Evolutionary conservation across 2,329 filamentous ascomycete species (phyloP).

Genomic region (Beauveria medogensis): DNA sequence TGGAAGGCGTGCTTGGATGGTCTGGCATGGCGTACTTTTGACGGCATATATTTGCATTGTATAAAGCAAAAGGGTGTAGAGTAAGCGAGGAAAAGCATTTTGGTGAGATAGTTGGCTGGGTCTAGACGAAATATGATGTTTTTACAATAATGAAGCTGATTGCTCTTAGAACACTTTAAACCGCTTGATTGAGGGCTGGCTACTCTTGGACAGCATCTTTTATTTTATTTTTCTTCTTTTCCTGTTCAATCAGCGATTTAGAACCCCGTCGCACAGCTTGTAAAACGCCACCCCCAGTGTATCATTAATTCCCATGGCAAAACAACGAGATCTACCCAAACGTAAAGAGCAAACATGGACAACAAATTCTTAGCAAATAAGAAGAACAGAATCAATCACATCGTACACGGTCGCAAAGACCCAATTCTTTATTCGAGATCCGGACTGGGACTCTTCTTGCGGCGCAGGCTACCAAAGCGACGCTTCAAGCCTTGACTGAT

Average conservation of each 20-base stretch:
- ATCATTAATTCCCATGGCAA: background rate
- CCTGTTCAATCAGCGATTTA: too few relatives aligned
- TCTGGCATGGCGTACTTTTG: slow-evolving; percentile 53
- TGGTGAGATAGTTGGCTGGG: too few relatives aligned
- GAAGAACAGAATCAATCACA: background rate
- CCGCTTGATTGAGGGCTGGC: too few relatives aligned
- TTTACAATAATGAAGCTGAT: too few relatives aligned
- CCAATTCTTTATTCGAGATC: slow-evolving; percentile 3
- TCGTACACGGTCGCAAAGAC: background rate
- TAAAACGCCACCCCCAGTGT: background rate
- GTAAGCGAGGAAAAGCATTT: too few relatives aligned
- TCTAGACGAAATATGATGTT: too few relatives aligned
- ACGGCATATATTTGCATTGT: background rate
- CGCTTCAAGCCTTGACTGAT: slow-evolving; percentile 45
- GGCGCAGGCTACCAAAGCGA: slow-evolving; percentile 44
- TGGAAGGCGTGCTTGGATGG: slow-evolving; percentile 56
- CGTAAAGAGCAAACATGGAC: background rate
- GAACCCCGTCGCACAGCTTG: too few relatives aligned
- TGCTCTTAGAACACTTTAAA: too few relatives aligned
- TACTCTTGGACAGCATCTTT: too few relatives aligned
- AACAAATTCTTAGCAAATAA: background rate
- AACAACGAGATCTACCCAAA: background rate
- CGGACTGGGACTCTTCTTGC: slow-evolving; percentile 27
- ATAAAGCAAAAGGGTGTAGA: background rate
- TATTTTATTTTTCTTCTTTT: too few relatives aligned